Evolutionary conservation across 2,329 filamentous ascomycete genomes (phyloP), one percentile per base, ranked within the genome.

Genomic region (Talaromyces sp.): DNA sequence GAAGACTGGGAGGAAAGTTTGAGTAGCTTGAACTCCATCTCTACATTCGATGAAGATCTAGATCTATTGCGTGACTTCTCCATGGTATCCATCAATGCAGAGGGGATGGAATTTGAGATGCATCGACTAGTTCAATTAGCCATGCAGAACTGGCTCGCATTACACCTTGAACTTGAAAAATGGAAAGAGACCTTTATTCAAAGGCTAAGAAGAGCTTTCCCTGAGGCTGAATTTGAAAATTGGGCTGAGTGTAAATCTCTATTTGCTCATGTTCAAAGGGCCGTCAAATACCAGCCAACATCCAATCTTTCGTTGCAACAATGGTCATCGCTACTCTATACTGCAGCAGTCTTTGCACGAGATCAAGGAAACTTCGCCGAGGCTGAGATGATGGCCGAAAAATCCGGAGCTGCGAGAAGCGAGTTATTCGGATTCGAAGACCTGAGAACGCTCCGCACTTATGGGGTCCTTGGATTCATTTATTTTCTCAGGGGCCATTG

Each of bases 81-180:
- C n/a, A 1, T 55, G 27, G 36, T 55, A 19, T 55, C 48, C 27
- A n/a, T 43, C 9, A 42, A 11, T 13, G 3, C 44, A 29, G 45
- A 51, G 24, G 11, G n/a, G 2, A n/a, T n/a, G 6, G 45, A 3
- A 2, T 49, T 55, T 13, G 48, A 46, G 29, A 55, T 57, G 39
- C 54, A 57, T 35, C 47, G 47, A 16, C 22, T 57, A 9, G 51
- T 57, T 2, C 54, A 57, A 46, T 33, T 57, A 6, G 54, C 39
- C 1, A 57, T 43, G 19, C 47, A 36, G 16, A 39, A 51, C 5
- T 54, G 54, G 51, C 47, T 56, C 14, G 16, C 36, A 16, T 14
- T 24, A 3, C 39, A 51, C 6, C 19, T 9, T 2, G 7, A 45
- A 7, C 22, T 45, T 10, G 39, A 53, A 6, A 16, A n/a, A 2